Evolutionary conservation across 2,329 filamentous ascomycete genomes (phyloP), one percentile per base, ranked within the genome.

Genomic region (Ilyonectria destructans): DNA sequence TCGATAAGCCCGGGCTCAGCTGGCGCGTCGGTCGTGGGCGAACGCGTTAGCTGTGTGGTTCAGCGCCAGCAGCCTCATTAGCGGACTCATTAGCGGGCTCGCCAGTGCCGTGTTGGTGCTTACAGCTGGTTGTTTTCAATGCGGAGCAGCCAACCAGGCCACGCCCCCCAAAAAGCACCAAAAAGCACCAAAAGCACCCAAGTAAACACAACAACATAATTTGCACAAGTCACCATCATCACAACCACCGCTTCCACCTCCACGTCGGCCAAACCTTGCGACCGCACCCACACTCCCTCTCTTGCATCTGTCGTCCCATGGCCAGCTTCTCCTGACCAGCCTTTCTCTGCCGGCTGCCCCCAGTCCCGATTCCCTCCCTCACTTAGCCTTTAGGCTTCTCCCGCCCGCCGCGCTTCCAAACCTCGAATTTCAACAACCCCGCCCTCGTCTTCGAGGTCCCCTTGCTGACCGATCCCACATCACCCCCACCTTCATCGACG

Each of bases 371-470:
- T 10, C 40, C 57, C 63, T 68, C 67, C 43, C 40, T 48, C 33
- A 46, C 68, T 69, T 54, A 54, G 51, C 57, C 63, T 67, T 61
- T 57, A 63, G 59, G 56, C 40, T 17, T 65, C 45, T 60, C 46
- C 37, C 68, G 58, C 57, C 69, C 65, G 60, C 63, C 60, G 49
- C 55, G 68, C 26, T 64, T 64, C 43, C 62, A 61, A 73, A 68
- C 74, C 97, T 97, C 94, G 94, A 97, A 56, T 62, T 56, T 62
- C 49, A 62, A 29, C 59, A 61, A 65, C 63, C 63, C 63, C 63
- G 63, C 63, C 63, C 63, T 65, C 43, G 49, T 56, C 19, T 35
- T 57, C 63, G 57, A 65, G 63, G 57, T 65, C 45, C 63, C 63
- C 63, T 65, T 61, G 57, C 63, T 65, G 63, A 65, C 63, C 63